Conservation (phyloP, 202 grass and related monocot species). For the Carex sylvatica region DNA sequence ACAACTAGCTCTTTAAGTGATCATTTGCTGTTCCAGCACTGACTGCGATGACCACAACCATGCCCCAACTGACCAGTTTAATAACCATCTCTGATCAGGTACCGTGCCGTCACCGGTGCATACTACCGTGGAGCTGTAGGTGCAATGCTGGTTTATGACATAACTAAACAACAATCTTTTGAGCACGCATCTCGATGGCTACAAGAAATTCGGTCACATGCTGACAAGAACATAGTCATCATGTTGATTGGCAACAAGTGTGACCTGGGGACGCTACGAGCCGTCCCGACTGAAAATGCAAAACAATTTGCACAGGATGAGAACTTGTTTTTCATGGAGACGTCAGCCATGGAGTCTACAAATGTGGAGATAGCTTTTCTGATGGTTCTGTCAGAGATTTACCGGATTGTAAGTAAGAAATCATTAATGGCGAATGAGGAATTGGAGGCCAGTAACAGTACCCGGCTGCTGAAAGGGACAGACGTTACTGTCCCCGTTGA, state of each 20-base stretch:
- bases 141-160: constrained; percentile 37
- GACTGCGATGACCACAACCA: neutral
- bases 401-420: constrained; percentile 33
- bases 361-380: constrained; percentile 37
- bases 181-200: constrained; percentile 26
- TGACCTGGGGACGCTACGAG: constrained; percentile 16
- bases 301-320: constrained; percentile 27
- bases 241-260: constrained; percentile 37
- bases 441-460: constrained; percentile 34
- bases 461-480: constrained; percentile 54
- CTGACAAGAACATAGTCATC: constrained; percentile 34
- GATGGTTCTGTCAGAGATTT: constrained; percentile 30
- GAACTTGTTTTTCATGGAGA: constrained; percentile 39
- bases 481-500: constrained; percentile 49
- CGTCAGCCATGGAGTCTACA: constrained; percentile 4
- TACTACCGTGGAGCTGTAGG: constrained; percentile 33
- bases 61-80: neutral
- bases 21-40: neutral
- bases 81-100: constrained; percentile 1
- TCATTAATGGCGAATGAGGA: constrained; percentile 56
- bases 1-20: neutral
- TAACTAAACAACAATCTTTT: constrained; percentile 32
- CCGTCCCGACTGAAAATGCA: constrained; percentile 26
- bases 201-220: constrained; percentile 22
- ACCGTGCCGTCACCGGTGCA: constrained; percentile 28